Evolutionary conservation across 192 early-diverging fungal genomes (phyloP), one percentile per base, ranked within the genome.

Genomic region (Pilobolus umbonatus): DNA sequence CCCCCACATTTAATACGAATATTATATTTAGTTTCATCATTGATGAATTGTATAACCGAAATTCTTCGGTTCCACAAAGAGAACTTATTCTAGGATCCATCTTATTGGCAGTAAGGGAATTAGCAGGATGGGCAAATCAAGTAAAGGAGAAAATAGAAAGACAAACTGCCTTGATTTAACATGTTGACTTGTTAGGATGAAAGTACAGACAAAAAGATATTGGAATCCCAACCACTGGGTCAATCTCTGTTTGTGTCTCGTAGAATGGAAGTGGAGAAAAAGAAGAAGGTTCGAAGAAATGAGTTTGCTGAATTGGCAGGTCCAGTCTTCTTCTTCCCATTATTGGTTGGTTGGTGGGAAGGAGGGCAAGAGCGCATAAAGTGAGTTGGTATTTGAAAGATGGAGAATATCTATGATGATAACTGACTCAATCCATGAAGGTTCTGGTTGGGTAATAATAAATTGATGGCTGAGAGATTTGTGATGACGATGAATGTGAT

Each of bases 301-400:
- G 14, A 51, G 57, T 35, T 65, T 14, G 38, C 45, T 44, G 64
- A 56, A 34, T 26, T 62, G n/a, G 61, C 55, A 10, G 53, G 60
- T 1, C 35, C 39, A 12, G 17, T 48, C 8, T 68, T 68, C 45
- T 68, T 68, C 42, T 62, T 55, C 10, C 67, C 67, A 5, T 44
- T 68, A 22, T n/a, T 68, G 7, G 38, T 51, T 31, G 67, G 67
- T 4, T 68, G 67, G 67, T 68, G 67, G 67, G 67, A 62, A 44
- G 60, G 54, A 10, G 38, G 45, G 5, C 53, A 62, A 43, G 44
- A 35, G 5, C 35, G 55, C 12, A 26, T 55, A 38, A 56, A 44
- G 67, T 62, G 39, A 61, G 39, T 39, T 5, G 10, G 0, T 11
- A 11, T 12, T 36, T 7, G 14, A 17, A 50, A 28, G 39, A 50